Conservation (phyloP, 1,284 basidiomycete species). For the Mycena sp. region DNA sequence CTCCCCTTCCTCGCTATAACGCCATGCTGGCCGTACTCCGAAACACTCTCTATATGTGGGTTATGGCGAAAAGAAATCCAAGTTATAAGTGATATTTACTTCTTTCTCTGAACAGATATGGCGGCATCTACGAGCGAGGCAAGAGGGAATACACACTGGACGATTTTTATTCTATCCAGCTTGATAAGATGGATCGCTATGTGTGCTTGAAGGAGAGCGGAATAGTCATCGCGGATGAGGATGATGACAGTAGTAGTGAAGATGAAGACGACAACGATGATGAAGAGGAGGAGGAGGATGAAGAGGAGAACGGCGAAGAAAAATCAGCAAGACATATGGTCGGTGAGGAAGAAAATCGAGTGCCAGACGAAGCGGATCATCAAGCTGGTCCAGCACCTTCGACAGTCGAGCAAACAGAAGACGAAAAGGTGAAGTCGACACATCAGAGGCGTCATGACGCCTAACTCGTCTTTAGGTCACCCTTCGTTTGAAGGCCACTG, state of each 20-base stretch:
- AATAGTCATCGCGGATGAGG: conserved; percentile 69
- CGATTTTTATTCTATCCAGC: conserved; percentile 80
- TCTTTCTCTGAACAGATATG: too few species aligned
- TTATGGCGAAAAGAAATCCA: too few species aligned
- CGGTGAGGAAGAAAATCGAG: background rate
- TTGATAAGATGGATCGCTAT: conserved; percentile 86
- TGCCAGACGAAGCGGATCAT: conserved; percentile 25
- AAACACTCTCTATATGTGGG: conserved; percentile 87
- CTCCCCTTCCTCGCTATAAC: conserved; percentile 88
- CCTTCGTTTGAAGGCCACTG: conserved; percentile 69
- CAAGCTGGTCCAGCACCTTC: conserved; percentile 18
- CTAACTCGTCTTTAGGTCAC: conserved; percentile 49
- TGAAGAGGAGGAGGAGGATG: conserved; percentile 52
- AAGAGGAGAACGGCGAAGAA: conserved; percentile 37
- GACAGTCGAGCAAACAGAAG: background rate
- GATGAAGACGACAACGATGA: conserved; percentile 58
- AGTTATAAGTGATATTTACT: too few species aligned
- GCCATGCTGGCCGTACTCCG: conserved; percentile 89
- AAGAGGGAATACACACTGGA: conserved; percentile 87
- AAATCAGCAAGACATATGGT: conserved; percentile 44
- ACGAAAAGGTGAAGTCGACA: conserved; percentile 5
- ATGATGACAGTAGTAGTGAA: conserved; percentile 66
- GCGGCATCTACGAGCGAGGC: conserved; percentile 86
- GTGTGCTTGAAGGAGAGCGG: conserved; percentile 75
- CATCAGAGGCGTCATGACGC: background rate